Percentiles rank a stretch among this genome's conserved stretches.
Conservation (phyloP, 768 basidiomycete genomes). For the Boletus rubroflammeus region DNA sequence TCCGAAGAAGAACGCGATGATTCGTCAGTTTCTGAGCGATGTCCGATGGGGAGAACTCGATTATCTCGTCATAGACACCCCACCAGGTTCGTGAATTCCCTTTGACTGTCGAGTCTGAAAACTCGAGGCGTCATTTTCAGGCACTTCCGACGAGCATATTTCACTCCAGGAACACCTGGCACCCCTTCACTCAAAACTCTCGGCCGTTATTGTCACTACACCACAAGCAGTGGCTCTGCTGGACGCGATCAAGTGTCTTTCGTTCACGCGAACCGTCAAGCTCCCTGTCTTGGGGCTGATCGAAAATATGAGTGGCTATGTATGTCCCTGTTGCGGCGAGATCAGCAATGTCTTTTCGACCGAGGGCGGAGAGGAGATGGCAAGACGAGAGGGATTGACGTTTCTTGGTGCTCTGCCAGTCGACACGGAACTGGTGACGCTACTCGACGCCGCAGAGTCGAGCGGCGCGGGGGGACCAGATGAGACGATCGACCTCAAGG, state of each 20-base stretch:
- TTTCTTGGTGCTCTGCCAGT: conserved; percentile 92
- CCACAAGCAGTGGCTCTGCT: conserved; percentile 95
- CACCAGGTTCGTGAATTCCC: conserved; percentile 67
- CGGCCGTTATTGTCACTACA: conserved; percentile 91
- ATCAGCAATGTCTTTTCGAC: conserved; percentile 92
- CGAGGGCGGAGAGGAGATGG: conserved; percentile 90
- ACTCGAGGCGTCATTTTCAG: conserved; percentile 39
- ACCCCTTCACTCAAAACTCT: conserved; percentile 72
- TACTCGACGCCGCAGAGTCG: conserved; percentile 68
- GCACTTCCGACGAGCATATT: conserved; percentile 98
- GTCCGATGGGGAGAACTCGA: conserved; percentile 95
- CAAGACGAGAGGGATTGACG: conserved; percentile 60
- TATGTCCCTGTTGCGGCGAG: conserved; percentile 96
- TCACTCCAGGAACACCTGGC: conserved; percentile 92
- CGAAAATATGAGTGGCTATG: conserved; percentile 99
- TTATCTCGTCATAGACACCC: conserved; percentile 92
- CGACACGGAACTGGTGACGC: conserved; percentile 83
- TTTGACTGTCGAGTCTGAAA: neutral
- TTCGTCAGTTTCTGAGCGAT: conserved; percentile 89
- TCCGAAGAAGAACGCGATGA: conserved; percentile 98
- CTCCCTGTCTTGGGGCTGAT: conserved; percentile 88
- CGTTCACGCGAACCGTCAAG: conserved; percentile 85
- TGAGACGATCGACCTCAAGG: conserved; percentile 23
- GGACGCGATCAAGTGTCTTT: conserved; percentile 94
- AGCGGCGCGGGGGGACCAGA: conserved; percentile 17